Evolutionary conservation across 164 flowering plant species (phyloP).

Genomic region (Annona squamosa): DNA sequence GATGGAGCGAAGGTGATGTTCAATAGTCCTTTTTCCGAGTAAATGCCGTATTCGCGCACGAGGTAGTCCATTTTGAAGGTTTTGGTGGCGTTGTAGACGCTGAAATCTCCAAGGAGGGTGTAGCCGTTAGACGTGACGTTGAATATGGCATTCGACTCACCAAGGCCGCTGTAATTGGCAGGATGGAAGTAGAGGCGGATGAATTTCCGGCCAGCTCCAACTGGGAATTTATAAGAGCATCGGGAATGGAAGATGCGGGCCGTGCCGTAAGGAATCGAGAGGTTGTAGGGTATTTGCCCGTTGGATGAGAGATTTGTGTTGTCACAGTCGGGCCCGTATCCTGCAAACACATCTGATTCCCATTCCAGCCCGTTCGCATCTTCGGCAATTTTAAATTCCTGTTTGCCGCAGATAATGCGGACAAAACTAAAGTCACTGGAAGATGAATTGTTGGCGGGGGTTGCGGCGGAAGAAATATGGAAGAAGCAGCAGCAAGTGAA

Average conservation of each 20-base stretch:
- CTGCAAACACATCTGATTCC: too few relatives aligned
- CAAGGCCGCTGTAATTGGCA: conserved; percentile 23
- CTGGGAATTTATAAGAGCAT: conserved; percentile 70
- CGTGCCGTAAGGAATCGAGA: conserved; percentile 37
- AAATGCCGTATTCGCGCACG: conserved; percentile 35
- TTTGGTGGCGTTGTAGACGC: conserved; percentile 42
- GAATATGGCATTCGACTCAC: conserved; percentile 32
- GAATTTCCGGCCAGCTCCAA: conserved; percentile 62
- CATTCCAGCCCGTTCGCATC: too few relatives aligned
- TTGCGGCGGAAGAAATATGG: too few relatives aligned
- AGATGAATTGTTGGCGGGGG: too few relatives aligned
- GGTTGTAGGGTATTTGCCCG: conserved; percentile 34
- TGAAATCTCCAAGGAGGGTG: conserved; percentile 54
- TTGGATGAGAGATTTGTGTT: conserved; percentile 22
- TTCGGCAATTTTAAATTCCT: too few relatives aligned
- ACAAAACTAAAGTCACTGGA: too few relatives aligned
- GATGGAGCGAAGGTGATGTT: conserved; percentile 42
- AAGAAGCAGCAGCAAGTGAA: too few relatives aligned
- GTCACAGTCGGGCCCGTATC: conserved; percentile 50
- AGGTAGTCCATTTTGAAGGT: conserved; percentile 52
- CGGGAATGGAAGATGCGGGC: conserved; percentile 55
- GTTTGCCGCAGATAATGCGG: too few relatives aligned
- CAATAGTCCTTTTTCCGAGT: conserved; percentile 15
- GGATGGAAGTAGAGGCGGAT: conserved; percentile 71
- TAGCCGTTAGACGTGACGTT: conserved; percentile 47